Conservation (phyloP, 1,284 basidiomycete species). For the Vanrija humicola region DNA sequence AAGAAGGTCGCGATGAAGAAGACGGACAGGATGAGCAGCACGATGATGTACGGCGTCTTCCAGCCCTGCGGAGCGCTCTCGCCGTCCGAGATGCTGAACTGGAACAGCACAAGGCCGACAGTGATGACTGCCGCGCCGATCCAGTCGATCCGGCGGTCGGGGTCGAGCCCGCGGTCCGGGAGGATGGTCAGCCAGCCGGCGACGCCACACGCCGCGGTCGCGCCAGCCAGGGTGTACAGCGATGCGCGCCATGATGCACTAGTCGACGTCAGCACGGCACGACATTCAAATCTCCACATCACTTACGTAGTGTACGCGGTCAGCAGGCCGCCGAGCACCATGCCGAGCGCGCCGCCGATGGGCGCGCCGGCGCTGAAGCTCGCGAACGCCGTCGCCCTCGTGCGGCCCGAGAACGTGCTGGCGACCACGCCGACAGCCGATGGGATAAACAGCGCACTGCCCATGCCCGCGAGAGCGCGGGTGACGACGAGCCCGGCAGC, state of each 20-base stretch:
- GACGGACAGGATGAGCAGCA: constrained; percentile 62
- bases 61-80: constrained; percentile 66
- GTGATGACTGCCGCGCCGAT: constrained; percentile 72
- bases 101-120: constrained; percentile 67
- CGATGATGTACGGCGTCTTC: constrained; percentile 60
- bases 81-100: constrained; percentile 75
- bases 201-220: constrained; percentile 55
- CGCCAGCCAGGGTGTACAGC: constrained; percentile 58
- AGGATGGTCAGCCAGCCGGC: constrained; percentile 59
- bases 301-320: constrained; percentile 57
- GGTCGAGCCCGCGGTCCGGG: constrained; percentile 43
- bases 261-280: background rate
- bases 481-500: constrained; percentile 34
- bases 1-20: constrained; percentile 60
- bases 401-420: constrained; percentile 61
- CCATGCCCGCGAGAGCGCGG: constrained; percentile 36
- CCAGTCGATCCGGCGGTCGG: constrained; percentile 71
- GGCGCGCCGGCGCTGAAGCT: constrained; percentile 72
- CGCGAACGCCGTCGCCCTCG: constrained; percentile 68
- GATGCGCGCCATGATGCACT: constrained; percentile 57
- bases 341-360: constrained; percentile 67
- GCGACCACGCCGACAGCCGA: constrained; percentile 66
- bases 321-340: constrained; percentile 64
- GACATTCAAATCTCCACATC: background rate
- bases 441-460: constrained; percentile 24